phyloP scores from a whole-genome alignment of 345 rosid genomes.

The Eucalyptus polyanthemos region DNA sequence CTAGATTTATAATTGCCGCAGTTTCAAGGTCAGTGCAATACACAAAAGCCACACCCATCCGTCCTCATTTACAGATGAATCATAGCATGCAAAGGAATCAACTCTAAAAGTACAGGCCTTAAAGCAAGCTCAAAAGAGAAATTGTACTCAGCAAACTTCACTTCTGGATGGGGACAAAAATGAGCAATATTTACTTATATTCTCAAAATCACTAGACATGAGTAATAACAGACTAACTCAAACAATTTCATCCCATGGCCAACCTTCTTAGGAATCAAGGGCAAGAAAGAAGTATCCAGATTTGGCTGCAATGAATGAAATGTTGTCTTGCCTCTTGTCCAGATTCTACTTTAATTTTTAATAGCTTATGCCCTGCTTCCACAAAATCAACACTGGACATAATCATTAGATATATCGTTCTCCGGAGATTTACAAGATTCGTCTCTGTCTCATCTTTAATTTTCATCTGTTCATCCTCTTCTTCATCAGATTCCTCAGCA shows the following conservation, averaged over 20 bases:
- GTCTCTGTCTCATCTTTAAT: too few relatives aligned
- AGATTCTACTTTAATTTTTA: slow-evolving; percentile 90
- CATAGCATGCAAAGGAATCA: not conserved
- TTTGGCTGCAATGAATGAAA: not conserved
- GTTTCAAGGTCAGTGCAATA: not conserved
- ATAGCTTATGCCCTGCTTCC: slow-evolving; percentile 90
- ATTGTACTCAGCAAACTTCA: not conserved
- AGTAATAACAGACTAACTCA: too few relatives aligned
- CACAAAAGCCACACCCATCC: not conserved
- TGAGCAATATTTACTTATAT: not conserved
- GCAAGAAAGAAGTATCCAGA: not conserved
- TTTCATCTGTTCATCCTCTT: too few relatives aligned
- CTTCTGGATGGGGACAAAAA: not conserved
- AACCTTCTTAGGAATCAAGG: not conserved
- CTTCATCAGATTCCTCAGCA: too few relatives aligned
- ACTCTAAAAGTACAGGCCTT: not conserved
- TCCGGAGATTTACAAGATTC: too few relatives aligned
- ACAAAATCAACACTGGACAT: slow-evolving; percentile 98
- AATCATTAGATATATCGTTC: too few relatives aligned
- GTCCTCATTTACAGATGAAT: not conserved
- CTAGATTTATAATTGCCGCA: not conserved
- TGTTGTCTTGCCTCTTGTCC: slow-evolving; percentile 76
- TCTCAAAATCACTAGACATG: too few relatives aligned
- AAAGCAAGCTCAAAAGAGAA: not conserved
- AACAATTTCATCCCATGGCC: not conserved